Evolutionary conservation across 805 yeast genomes (phyloP), one percentile per base, ranked within the genome.

Genomic region (Sugiyamaella lignohabitans): DNA sequence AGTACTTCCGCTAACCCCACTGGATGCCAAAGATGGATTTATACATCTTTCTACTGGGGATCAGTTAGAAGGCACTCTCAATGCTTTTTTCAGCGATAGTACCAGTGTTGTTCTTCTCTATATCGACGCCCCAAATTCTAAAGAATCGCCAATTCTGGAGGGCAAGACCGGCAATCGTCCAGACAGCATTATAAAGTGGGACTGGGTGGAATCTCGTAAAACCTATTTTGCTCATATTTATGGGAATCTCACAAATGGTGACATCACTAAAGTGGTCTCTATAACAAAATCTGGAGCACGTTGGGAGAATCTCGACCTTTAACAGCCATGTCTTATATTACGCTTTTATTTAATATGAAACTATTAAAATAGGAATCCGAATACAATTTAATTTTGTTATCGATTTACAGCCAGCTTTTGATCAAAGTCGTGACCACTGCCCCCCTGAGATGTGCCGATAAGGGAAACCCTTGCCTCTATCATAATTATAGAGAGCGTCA

Each of bases 1-100:
- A 5, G 51, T 53, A 19, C 49, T 59, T 10, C 62, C 62, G 10
- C 35, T 48, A 22, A 40, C 53, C 17, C 55, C 55, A 8, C 45
- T 58, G 20, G 63, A 59, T 40, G 40, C 49, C 18, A 54, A 53
- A 38, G 61, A 59, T 41, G 63, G 63, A 14, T 59, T 54, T 40
- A 52, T 58, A 19, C 63, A 59, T 43, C 48, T 59, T 32, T 55
- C 59, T 22, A 56, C 62, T 21, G 44, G 38, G 20, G 49, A 46
- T 10, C 62, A 59, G 48, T 44, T 58, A 22, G 39, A 17, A 3
- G 59, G 51, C 22, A 58, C 62, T 1, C 50, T 59, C 32, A 44
- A 53, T 39, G 42, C 45, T 40, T 58, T 48, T 41, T 59, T 52
- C 36, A 16, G 37, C 30, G 48, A 51, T 29, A 43, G 34, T 27